Base-by-base conservation (phyloP, 2,329 filamentous ascomycete species). In the Dactylellina cionopaga region DNA sequence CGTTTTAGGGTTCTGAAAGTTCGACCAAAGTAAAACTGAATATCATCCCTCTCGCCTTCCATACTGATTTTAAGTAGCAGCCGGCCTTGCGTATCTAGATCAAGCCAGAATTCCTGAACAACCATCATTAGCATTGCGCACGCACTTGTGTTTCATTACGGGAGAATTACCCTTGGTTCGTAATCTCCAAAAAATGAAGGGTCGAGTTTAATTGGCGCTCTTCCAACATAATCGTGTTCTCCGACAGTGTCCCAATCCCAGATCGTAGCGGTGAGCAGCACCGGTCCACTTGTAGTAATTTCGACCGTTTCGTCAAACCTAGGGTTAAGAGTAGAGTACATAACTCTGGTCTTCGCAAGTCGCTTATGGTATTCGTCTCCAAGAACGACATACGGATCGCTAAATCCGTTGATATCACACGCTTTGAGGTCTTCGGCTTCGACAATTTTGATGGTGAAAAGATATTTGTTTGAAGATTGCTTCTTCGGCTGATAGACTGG, bases 221-320 rank as follows among this genome's bases (percentile, higher is more conserved):
- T 88, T 24, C 95, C 95, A 33, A 98, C 92, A 79, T 96, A 98
- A 79, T 99, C 95, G 79, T 99, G 95, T 78, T 98, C 95, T 59
- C 95, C 95, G 77, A 99, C 89, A 11, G 92, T 92, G 82, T 99
- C 95, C 85, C 95, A 96, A 81, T 99, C 95, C 95, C 95, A 99
- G 41, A 98, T 90, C 0, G 95, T 99, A 29, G 94, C 93, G 78
- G 98, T 96, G 76, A 99, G 88, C 77, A 98, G 97, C 66, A 99
- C 85, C 9, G 95, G 88, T 0, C 93, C 92, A 74, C 91, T 90
- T 0, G 96, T 96, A 17, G 92, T 95, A 75, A 99, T 96, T 79
- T 99, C 95, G 51, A 98, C 90, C 0, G 92, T 92, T 82, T 98
- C 95, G 77, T 99, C 95, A 94, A 95, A 99, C 17, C 94, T 89